Percentiles rank a stretch among this genome's conserved stretches.
phyloP scores from a whole-genome alignment of 768 basidiomycete species.

The Fibroporia radiculosa region DNA sequence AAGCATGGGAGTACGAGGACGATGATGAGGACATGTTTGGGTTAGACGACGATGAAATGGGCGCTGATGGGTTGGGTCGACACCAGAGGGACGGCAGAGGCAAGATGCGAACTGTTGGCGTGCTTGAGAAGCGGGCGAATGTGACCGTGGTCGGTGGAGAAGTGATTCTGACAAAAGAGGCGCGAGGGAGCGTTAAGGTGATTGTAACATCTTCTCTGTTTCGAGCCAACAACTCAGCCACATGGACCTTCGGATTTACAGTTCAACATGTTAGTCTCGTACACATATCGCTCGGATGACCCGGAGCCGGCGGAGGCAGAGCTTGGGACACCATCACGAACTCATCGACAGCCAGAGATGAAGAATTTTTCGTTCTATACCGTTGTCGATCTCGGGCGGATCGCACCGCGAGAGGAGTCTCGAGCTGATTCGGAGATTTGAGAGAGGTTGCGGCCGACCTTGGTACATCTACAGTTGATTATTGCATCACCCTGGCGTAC shows the following conservation, averaged over 20 bases:
- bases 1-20: conserved; percentile 98
- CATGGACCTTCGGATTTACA: conserved; percentile 23
- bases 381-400: conserved; percentile 69
- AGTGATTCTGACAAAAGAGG: conserved; percentile 76
- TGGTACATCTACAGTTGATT: no score
- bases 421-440: conserved; percentile 9
- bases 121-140: conserved; percentile 87
- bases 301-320: conserved; percentile 49
- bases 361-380: conserved; percentile 91
- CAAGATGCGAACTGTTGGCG: conserved; percentile 56
- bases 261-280: conserved; percentile 93
- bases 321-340: conserved; percentile 28
- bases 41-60: conserved; percentile 34
- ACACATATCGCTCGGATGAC: conserved; percentile 92
- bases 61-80: conserved; percentile 24
- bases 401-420: conserved; percentile 52
- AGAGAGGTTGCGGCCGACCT: no score
- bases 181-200: conserved; percentile 73
- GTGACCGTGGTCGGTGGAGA: conserved; percentile 85
- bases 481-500: no score
- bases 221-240: not conserved
- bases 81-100: conserved; percentile 41
- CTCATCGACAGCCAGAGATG: conserved; percentile 50
- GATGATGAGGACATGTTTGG: conserved; percentile 77
- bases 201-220: conserved; percentile 17